Conservation (phyloP, 2,329 filamentous ascomycete species). For the Curvularia eragrostidis region DNA sequence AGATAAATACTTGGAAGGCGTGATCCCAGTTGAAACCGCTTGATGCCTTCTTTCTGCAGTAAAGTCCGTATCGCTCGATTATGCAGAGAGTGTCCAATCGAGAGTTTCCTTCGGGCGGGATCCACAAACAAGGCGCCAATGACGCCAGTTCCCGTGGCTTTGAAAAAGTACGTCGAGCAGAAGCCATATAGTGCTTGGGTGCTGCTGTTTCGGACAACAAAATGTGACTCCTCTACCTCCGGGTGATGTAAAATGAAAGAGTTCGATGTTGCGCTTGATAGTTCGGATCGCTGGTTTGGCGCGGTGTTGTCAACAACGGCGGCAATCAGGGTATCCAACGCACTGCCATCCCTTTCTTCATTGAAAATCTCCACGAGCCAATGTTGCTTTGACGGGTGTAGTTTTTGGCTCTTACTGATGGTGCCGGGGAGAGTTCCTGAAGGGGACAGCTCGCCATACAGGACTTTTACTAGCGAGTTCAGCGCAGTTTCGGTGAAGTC, state of each 20-base stretch:
- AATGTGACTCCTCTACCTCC: constrained; percentile 80
- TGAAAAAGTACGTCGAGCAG: constrained; percentile 84
- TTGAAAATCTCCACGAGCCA: constrained; percentile 94
- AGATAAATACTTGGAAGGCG: constrained; percentile 85
- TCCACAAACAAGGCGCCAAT: constrained; percentile 91
- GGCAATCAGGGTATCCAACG: constrained; percentile 76
- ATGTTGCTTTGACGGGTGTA: constrained; percentile 86
- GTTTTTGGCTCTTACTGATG: constrained; percentile 84
- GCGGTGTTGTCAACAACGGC: constrained; percentile 70
- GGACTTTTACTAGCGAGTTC: constrained; percentile 78
- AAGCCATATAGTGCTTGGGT: constrained; percentile 92
- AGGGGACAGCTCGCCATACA: constrained; percentile 76
- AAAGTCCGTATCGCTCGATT: constrained; percentile 81
- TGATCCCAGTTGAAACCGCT: constrained; percentile 81
- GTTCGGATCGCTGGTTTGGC: constrained; percentile 70
- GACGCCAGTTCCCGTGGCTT: constrained; percentile 72
- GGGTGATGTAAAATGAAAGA: constrained; percentile 77
- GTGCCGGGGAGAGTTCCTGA: constrained; percentile 70
- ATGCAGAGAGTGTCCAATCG: constrained; percentile 88
- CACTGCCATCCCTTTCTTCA: constrained; percentile 74
- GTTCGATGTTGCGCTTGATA: constrained; percentile 72
- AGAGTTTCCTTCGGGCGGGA: constrained; percentile 81
- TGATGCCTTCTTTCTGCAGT: constrained; percentile 72
- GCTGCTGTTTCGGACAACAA: constrained; percentile 91
- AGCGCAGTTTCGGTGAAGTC: constrained; percentile 95